Conservation (phyloP, 2,329 filamentous ascomycete species). For the Pestalotiopsis sp. region DNA sequence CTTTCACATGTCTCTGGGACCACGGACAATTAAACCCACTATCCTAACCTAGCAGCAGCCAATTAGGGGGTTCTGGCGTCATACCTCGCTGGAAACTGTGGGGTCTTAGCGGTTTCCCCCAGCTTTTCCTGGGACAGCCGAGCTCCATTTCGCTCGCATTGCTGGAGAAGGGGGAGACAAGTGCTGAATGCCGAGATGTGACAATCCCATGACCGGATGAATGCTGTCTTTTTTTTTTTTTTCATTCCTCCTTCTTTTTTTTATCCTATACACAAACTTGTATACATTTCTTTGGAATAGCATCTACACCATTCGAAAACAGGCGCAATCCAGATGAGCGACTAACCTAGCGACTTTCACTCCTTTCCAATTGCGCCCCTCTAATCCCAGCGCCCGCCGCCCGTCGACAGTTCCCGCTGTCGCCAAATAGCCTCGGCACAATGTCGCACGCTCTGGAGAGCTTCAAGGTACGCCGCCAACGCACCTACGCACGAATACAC, state of each 20-base stretch:
- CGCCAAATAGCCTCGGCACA: constrained; percentile 25
- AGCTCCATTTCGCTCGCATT: not conserved
- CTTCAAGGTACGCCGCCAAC: constrained; percentile 14
- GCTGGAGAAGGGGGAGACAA: not conserved
- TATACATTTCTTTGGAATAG: not conserved
- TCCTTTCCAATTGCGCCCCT: not conserved
- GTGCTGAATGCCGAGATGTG: constrained; percentile 4
- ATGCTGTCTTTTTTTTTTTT: not conserved
- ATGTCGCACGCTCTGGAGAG: constrained; percentile 25
- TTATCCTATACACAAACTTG: not conserved
- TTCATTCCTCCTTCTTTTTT: not conserved
- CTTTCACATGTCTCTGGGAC: not conserved
- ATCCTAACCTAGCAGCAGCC: not conserved
- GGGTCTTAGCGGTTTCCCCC: constrained; percentile 8
- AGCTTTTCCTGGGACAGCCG: constrained; percentile 7
- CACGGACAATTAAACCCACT: not conserved
- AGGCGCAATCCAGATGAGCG: constrained; percentile 2
- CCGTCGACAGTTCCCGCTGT: constrained; percentile 2
- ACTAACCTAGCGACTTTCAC: not conserved
- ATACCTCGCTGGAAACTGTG: constrained; percentile 1
- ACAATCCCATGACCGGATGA: constrained; percentile 5
- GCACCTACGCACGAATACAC: not conserved
- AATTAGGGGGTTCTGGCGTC: not conserved
- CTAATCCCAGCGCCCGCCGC: not conserved
- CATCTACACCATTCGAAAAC: not conserved